Conservation (phyloP, 164 flowering plant species). For the Berberis vulgaris region DNA sequence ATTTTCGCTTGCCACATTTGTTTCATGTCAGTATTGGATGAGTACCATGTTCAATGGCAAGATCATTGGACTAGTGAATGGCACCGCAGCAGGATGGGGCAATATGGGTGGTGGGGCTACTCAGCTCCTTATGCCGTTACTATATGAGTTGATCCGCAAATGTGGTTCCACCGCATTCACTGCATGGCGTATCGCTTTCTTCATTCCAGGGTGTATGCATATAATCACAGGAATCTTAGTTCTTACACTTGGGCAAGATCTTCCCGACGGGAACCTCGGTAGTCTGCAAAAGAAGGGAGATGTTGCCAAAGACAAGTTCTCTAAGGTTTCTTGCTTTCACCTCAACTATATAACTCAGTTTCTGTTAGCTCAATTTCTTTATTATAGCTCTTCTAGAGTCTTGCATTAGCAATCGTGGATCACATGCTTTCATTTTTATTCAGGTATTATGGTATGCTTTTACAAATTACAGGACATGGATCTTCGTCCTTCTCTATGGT, state of each 20-base stretch:
- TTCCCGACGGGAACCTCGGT: constrained; percentile 67
- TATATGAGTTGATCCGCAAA: constrained; percentile 32
- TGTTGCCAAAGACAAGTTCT: constrained; percentile 51
- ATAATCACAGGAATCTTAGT: constrained; percentile 46
- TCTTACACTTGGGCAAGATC: constrained; percentile 61
- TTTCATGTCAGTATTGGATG: constrained; percentile 91
- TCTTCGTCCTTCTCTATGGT: constrained; percentile 70
- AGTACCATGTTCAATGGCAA: constrained; percentile 71
- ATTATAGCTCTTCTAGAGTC: too few species aligned
- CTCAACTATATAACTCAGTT: too few species aligned
- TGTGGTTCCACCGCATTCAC: constrained; percentile 47
- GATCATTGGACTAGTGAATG: constrained; percentile 69
- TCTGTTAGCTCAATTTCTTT: too few species aligned
- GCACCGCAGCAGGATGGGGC: constrained; percentile 81
- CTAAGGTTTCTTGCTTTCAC: not conserved
- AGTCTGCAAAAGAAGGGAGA: constrained; percentile 48
- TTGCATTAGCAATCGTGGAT: too few species aligned
- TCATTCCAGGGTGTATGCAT: constrained; percentile 51
- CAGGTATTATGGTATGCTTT: constrained; percentile 44
- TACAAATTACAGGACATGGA: constrained; percentile 80
- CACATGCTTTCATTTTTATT: too few species aligned
- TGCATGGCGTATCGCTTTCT: constrained; percentile 82
- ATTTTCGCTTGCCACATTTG: constrained; percentile 78
- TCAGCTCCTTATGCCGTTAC: constrained; percentile 80
- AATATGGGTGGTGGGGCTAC: constrained; percentile 91